Conservation (phyloP, 306 rosid genomes). For the Trifolium dubium region DNA sequence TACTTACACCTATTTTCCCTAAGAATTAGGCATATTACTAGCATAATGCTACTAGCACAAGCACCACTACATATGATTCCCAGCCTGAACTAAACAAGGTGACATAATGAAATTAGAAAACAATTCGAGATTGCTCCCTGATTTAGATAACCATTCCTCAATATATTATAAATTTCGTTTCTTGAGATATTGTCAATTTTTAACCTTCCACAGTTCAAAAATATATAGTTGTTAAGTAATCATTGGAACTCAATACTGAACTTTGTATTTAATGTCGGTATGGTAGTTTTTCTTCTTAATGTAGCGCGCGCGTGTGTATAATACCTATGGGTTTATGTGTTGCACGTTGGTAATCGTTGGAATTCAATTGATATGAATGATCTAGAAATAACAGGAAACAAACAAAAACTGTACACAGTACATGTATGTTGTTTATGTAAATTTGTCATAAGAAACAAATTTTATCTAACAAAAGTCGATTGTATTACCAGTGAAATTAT, state of each 20-base stretch:
- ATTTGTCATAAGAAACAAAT: not conserved
- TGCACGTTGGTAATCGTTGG: not conserved
- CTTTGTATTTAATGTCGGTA: constrained; percentile 4
- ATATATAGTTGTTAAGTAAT: not conserved
- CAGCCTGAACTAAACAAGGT: constrained; percentile 2
- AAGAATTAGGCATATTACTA: constrained; percentile 3
- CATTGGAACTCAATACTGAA: constrained; percentile 4
- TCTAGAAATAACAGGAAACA: not conserved
- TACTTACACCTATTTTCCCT: constrained; percentile 5
- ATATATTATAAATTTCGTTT: constrained; percentile 5
- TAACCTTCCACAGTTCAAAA: constrained; percentile 17
- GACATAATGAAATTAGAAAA: constrained; percentile 4
- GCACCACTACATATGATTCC: constrained; percentile 5
- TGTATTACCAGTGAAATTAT: not conserved
- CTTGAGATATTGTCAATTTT: constrained; percentile 1
- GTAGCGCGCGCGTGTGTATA: not conserved
- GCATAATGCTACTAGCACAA: constrained; percentile 11
- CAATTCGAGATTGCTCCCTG: not conserved
- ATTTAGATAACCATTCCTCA: constrained; percentile 11
- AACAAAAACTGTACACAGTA: not conserved
- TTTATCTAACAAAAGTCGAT: not conserved
- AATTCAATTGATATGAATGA: not conserved
- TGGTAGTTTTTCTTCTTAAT: not conserved
- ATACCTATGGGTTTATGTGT: not conserved
- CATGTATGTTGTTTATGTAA: constrained; percentile 6